These are phyloP conservation scores for Coniophora puteana DNA, from an alignment of 1,284 basidiomycete genomes.

Conservation along the genomic window DNA sequence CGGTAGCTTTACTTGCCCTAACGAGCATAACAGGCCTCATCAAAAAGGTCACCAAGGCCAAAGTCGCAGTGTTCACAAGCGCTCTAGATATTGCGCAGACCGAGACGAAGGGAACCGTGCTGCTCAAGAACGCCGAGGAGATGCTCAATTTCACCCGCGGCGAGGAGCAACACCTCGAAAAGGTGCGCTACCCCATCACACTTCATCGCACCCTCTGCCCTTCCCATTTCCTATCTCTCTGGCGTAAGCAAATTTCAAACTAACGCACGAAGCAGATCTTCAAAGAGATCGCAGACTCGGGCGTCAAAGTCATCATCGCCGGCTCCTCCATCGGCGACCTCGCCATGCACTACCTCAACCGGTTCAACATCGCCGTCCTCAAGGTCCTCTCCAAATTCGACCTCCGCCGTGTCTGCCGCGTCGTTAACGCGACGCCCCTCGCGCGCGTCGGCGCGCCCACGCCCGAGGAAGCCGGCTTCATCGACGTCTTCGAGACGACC, in stretches of 20 bases:
- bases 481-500: conserved; percentile 93
- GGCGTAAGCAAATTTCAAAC: not conserved
- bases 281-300: conserved; percentile 96
- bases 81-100: conserved; percentile 94
- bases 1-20: conserved; percentile 1
- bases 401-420: conserved; percentile 88
- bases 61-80: conserved; percentile 93
- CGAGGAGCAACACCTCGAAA: conserved; percentile 95
- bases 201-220: not conserved
- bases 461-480: conserved; percentile 91
- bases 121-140: conserved; percentile 95
- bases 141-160: conserved; percentile 95
- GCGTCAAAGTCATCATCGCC: conserved; percentile 91
- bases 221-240: not conserved
- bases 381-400: conserved; percentile 99
- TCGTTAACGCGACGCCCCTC: conserved; percentile 94
- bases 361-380: conserved; percentile 90
- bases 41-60: conserved; percentile 80
- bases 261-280: conserved; percentile 63
- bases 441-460: conserved; percentile 95
- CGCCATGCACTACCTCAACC: conserved; percentile 95
- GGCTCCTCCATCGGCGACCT: conserved; percentile 94
- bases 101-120: conserved; percentile 98
- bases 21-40: conserved; percentile 53
- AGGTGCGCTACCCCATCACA: conserved; percentile 59